Conservation (phyloP, 805 yeast species). For the Saturnispora besseyi region DNA sequence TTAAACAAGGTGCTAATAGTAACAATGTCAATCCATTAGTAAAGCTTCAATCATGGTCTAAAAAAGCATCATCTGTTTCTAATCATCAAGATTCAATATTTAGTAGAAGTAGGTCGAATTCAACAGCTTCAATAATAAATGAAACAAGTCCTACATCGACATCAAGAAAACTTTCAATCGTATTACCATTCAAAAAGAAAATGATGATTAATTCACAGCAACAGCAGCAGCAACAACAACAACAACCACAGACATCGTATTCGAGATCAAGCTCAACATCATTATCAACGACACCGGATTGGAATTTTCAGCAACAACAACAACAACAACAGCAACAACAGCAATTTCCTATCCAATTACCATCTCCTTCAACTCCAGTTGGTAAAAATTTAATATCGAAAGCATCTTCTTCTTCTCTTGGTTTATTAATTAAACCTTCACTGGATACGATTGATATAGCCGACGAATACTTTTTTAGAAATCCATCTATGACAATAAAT, state of each 20-base stretch:
- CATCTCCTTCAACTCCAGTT: background rate
- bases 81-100: background rate
- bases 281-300: background rate
- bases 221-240: background rate
- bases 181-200: background rate
- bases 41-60: background rate
- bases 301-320: background rate
- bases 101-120: conserved; percentile 1
- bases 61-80: background rate
- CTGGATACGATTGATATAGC: conserved; percentile 15
- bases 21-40: background rate
- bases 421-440: background rate
- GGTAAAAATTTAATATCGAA: background rate
- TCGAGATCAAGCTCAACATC: conserved; percentile 1
- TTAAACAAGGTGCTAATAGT: background rate
- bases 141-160: background rate
- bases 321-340: background rate
- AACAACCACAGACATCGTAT: background rate
- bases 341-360: background rate
- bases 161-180: conserved; percentile 6
- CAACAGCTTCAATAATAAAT: background rate
- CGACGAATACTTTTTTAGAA: conserved; percentile 21
- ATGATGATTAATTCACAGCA: background rate
- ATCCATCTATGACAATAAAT: conserved; percentile 1
- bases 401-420: background rate